phyloP scores from a whole-genome alignment of 371 early-diverging fungal genomes.

The Mortierella sp. region DNA sequence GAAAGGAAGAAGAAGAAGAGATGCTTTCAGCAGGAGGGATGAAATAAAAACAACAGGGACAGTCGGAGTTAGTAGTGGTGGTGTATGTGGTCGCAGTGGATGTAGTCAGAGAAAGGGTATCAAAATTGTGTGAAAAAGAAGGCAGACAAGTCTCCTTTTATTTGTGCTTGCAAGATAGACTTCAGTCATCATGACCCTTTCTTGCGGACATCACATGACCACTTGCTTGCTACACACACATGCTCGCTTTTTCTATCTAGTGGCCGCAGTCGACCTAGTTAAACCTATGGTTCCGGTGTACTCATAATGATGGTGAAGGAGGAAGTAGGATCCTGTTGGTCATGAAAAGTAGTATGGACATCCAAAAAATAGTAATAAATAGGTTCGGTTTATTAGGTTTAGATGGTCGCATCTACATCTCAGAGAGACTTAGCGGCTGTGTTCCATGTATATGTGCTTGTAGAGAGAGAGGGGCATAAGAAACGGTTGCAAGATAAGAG shows the following conservation, averaged over 20 bases:
- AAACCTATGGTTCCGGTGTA: neutral
- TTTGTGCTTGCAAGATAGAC: neutral
- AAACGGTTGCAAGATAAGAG: neutral
- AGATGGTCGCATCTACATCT: neutral
- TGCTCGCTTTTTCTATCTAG: neutral
- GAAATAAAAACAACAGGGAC: slow-evolving; percentile 9
- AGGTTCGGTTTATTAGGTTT: slow-evolving; percentile 5
- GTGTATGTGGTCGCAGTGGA: neutral
- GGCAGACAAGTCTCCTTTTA: neutral
- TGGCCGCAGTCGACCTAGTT: neutral
- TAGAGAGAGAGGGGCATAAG: neutral
- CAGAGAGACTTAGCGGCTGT: neutral
- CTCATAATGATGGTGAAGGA: slow-evolving; percentile 5
- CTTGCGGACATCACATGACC: neutral
- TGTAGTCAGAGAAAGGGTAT: neutral
- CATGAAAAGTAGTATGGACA: neutral
- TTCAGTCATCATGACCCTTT: slow-evolving; percentile 8
- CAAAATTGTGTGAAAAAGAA: neutral
- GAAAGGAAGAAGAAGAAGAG: neutral
- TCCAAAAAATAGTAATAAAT: neutral
- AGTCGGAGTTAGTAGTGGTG: neutral
- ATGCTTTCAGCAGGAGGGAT: neutral
- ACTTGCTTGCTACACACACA: neutral
- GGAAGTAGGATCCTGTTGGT: too few species aligned
- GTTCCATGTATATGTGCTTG: neutral